Evolutionary conservation across 345 rosid species (phyloP), one percentile per base, ranked within the genome.

Genomic region (Brassica cretica): DNA sequence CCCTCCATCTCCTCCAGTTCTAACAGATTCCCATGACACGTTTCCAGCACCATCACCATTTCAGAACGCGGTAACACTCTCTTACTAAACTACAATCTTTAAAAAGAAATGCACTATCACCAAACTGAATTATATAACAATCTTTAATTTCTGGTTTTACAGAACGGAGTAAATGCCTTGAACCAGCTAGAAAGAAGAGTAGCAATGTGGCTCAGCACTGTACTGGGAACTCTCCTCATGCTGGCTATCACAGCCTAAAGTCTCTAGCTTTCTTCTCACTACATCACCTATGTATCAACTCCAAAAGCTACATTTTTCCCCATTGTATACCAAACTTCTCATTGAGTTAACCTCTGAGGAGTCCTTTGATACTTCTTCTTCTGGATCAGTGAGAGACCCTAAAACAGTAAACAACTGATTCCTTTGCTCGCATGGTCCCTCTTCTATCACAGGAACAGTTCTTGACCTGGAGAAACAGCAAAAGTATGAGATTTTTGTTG

Each of bases 41-140:
- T 77, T 87, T 24, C 97, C 96, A 51, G 97, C 97, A 75, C 97
- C 96, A 77, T 84, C 96, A 9, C 97, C 98, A 56, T 80, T 80
- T 68, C 80, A 74, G 80, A 84, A 84, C 63, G 76, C 81, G 89
- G 89, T 90, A n/a, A n/a, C n/a, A 85, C 82, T 19, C 71, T 66
- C 76, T 56, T 51, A 56, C 58, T 37, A 0, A 71, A 69, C 30
- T 6, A 72, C 16, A 55, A 68, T n/a, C 53, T 35, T 8, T 8
- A 5, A 68, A 51, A 58, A 44, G 39, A 78, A 18, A 39, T 6
- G 65, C 51, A 55, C 9, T 5, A 3, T 32, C 64, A 12, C 37
- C 51, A 64, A 7, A 53, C 10, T 8, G 64, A 32, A 65, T 1
- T 62, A 29, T 44, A 35, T 35, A 35, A 35, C 5, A 27, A 35